These are phyloP conservation scores for Pichia sp. DNA, from an alignment of 1,139 yeast species.

Conservation along the genomic window DNA sequence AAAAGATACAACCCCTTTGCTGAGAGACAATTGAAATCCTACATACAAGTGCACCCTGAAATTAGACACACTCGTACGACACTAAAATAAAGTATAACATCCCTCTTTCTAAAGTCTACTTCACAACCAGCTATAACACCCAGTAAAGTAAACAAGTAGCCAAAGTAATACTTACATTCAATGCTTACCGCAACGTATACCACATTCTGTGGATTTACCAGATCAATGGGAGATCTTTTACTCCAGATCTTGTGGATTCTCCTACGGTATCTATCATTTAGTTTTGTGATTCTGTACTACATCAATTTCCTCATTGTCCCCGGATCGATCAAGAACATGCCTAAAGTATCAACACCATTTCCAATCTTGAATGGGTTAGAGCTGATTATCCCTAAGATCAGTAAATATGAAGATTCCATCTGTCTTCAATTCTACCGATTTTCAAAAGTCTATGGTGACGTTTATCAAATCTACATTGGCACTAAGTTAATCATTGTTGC, in stretches of 20 bases:
- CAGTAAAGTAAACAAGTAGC: no score
- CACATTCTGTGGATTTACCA: no score
- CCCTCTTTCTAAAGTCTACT: no score
- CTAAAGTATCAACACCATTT: slow-evolving; percentile 19
- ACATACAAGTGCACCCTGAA: no score
- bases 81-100: no score
- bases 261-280: not conserved
- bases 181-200: no score
- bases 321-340: slow-evolving; percentile 23
- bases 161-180: no score
- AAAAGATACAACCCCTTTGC: no score
- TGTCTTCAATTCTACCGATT: slow-evolving; percentile 50
- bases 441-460: slow-evolving; percentile 43
- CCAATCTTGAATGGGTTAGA: slow-evolving; percentile 29
- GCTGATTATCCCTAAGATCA: slow-evolving; percentile 27
- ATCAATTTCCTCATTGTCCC: slow-evolving; percentile 15
- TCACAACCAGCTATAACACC: no score
- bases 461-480: slow-evolving; percentile 68
- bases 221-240: no score
- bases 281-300: not conserved
- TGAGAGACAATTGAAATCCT: no score
- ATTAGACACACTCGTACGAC: no score
- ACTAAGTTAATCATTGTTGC: slow-evolving; percentile 57
- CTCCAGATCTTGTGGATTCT: not conserved
- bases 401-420: slow-evolving; percentile 35